phyloP scores from a whole-genome alignment of 2,329 filamentous ascomycete genomes.

The Venturia pyrina region DNA sequence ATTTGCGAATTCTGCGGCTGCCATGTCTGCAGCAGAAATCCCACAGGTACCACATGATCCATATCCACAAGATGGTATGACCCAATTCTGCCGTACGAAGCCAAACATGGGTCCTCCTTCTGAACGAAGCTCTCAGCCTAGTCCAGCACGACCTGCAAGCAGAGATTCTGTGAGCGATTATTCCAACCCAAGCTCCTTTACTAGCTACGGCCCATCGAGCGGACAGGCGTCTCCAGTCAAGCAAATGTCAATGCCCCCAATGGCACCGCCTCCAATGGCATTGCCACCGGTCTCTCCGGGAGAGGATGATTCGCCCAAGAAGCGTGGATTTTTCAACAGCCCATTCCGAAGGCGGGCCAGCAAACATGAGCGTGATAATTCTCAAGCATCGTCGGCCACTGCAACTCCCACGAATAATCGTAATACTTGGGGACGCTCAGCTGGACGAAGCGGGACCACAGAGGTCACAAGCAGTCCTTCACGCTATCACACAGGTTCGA shows the following conservation, averaged over 20 bases:
- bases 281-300: constrained; percentile 29
- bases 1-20: not conserved
- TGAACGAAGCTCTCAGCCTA: constrained; percentile 59
- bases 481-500: constrained; percentile 14
- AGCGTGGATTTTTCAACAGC: constrained; percentile 82
- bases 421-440: constrained; percentile 47
- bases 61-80: constrained; percentile 93
- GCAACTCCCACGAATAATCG: constrained; percentile 28
- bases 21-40: constrained; percentile 41
- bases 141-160: constrained; percentile 65
- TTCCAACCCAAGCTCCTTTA: constrained; percentile 80
- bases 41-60: constrained; percentile 77
- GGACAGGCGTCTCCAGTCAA: constrained; percentile 68
- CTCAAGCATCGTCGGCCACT: constrained; percentile 17
- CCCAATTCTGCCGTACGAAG: constrained; percentile 81
- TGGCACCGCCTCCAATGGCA: constrained; percentile 25
- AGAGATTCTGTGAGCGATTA: constrained; percentile 85
- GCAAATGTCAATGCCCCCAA: constrained; percentile 26
- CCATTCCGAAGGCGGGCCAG: constrained; percentile 83
- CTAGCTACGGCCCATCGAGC: constrained; percentile 70
- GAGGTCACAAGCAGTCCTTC: constrained; percentile 18
- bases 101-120: constrained; percentile 61
- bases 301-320: constrained; percentile 59
- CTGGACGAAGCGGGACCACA: constrained; percentile 25
- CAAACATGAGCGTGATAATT: constrained; percentile 54